Conservation (phyloP, 2,329 filamentous ascomycete species). For the Fusarium tricinctum region DNA sequence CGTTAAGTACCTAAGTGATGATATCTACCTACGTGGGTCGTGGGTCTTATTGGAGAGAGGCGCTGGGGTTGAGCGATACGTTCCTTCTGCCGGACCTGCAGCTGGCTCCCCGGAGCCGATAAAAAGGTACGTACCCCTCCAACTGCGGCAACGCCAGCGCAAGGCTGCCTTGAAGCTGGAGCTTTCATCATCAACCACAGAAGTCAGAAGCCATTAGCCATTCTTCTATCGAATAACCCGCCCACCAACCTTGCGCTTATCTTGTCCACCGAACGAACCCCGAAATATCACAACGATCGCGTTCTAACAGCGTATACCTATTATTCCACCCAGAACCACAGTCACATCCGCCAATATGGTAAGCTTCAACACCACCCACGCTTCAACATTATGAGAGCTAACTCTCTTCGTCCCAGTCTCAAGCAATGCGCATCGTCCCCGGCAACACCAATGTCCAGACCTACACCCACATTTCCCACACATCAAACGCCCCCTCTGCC, state of each 20-base stretch:
- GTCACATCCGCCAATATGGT: conserved; percentile 63
- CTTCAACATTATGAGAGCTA: conserved; percentile 31
- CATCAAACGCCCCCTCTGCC: conserved; percentile 85
- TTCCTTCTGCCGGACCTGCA: conserved; percentile 18
- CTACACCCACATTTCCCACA: conserved; percentile 73
- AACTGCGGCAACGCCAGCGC: conserved; percentile 39
- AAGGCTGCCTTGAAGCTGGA: conserved; percentile 46
- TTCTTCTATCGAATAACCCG: conserved; percentile 5
- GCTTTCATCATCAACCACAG: conserved; percentile 42
- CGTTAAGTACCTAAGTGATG: conserved; percentile 36
- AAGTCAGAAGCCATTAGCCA: not conserved
- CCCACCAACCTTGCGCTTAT: conserved; percentile 17
- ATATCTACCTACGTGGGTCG: conserved; percentile 33
- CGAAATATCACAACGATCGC: not conserved
- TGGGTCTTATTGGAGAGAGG: conserved; percentile 22
- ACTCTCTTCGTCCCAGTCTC: conserved; percentile 45
- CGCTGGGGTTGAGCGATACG: conserved; percentile 35
- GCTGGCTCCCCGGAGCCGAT: not conserved
- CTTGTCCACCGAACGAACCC: conserved; percentile 1
- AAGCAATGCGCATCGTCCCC: conserved; percentile 94
- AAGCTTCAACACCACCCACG: conserved; percentile 48
- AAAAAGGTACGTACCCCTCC: conserved; percentile 4
- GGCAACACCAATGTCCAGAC: conserved; percentile 73
- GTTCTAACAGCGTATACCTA: not conserved
- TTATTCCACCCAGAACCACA: conserved; percentile 7